Evolutionary conservation across 2,329 filamentous ascomycete genomes (phyloP), one percentile per base, ranked within the genome.

Genomic region (Cytospora schulzeri): DNA sequence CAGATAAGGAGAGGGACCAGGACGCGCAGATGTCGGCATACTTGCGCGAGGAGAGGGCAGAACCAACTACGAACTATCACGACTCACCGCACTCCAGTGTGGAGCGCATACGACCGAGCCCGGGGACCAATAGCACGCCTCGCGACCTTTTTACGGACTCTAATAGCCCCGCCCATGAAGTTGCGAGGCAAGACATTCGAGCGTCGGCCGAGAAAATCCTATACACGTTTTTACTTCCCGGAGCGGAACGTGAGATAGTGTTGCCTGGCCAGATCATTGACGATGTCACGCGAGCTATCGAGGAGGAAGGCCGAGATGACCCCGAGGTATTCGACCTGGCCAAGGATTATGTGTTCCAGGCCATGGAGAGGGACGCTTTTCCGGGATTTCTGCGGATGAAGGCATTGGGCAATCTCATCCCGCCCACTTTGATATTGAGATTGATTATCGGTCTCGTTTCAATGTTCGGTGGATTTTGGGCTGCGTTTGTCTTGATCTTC

Each of bases 321-420:
- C 95, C 95, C 0, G 95, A 99, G 76, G 91, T 99, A 15, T 99
- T 99, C 72, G 95, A 98, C 75, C 88, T 92, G 24, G 95, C 95
- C 62, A 99, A 99, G 81, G 95, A 99, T 79, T 99, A 98, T 75
- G 95, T 98, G 68, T 99, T 98, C 77, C 96, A 99, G 78, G 96
- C 96, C 38, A 99, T 99, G 95, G 96, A 99, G 79, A 88, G 96
- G 63, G 95, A 99, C 79, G 95, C 96, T n/a, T 99, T 97, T 75
- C 95, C 96, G 0, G 94, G 94, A 1, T 99, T 99, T 78, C 83
- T 99, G 65, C 87, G 94, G 73, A 92, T 92, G 79, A 98, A 98
- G 79, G 95, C 95, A 3, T 83, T 99, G 28, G 96, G 96, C 66
- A 99, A 99, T 73, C 84, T 99, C 17, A 94, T 99, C 31, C 95